A percentile compares a stretch with the other conserved stretches of the same genome.
Evolutionary conservation across 305 asterid species (phyloP).

Genomic region (Fraxinus sp.): DNA sequence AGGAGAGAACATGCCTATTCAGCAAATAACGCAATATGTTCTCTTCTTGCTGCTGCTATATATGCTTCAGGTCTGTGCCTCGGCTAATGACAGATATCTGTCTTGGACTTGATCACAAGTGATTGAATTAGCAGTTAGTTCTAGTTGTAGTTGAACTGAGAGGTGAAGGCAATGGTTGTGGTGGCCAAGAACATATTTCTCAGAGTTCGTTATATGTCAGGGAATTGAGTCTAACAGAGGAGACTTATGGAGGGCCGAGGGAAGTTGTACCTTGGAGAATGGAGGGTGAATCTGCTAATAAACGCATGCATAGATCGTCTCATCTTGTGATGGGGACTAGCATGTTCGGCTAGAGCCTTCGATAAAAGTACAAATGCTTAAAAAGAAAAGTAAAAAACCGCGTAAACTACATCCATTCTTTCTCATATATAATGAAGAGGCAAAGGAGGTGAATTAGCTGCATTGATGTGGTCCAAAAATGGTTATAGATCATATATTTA

Average conservation of each 20-base stretch:
- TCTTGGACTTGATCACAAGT: conserved; percentile 36
- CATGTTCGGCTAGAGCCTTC: background rate
- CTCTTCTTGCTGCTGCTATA: conserved; percentile 68
- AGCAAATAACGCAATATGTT: conserved; percentile 41
- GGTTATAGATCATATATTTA: background rate
- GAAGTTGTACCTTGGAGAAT: background rate
- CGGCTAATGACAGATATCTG: conserved; percentile 28
- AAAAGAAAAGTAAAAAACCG: background rate
- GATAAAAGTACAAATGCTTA: background rate
- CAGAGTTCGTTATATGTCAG: background rate
- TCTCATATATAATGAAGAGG: background rate
- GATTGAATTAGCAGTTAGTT: conserved; percentile 1
- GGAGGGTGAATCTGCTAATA: background rate
- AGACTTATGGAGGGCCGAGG: background rate
- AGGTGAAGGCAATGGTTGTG: background rate
- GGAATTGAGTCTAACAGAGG: background rate
- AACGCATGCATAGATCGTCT: background rate
- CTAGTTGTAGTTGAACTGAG: background rate
- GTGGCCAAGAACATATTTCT: background rate
- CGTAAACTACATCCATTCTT: background rate
- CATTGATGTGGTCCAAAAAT: background rate
- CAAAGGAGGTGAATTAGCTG: background rate
- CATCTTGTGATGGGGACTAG: background rate
- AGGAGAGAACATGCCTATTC: conserved; percentile 40
- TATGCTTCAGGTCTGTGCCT: conserved; percentile 56